Percentiles rank a stretch among this genome's conserved stretches.
Conservation (phyloP, 148 eudicot genomes). For the Dianthus caryophyllus region DNA sequence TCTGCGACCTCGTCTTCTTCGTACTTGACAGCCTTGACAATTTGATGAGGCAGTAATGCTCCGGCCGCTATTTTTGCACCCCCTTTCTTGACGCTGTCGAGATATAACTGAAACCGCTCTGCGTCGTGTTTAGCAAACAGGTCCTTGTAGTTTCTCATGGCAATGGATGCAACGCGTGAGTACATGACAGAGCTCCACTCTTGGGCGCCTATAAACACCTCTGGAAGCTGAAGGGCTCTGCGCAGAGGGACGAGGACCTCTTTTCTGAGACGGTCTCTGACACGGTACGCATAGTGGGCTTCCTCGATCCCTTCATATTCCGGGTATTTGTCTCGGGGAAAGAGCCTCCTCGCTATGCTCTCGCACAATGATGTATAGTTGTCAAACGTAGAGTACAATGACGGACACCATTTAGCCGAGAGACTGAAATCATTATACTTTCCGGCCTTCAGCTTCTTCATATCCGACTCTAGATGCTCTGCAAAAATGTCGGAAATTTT, state of each 20-base stretch:
- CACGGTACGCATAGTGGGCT: too few relatives aligned
- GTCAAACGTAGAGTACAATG: constrained; percentile 11
- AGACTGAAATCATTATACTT: constrained; percentile 3
- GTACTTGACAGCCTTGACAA: constrained; percentile 16
- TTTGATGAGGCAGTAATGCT: constrained; percentile 50
- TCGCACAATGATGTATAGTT: constrained; percentile 17
- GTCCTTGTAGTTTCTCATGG: constrained; percentile 39
- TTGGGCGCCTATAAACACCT: constrained; percentile 38
- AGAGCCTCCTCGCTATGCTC: constrained; percentile 29
- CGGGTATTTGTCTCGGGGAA: constrained; percentile 30
- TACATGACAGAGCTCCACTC: constrained; percentile 34
- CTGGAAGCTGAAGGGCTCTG: constrained; percentile 38
- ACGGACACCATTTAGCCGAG: too few relatives aligned
- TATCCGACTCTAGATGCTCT: constrained; percentile 10
- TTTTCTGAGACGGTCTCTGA: constrained; percentile 42
- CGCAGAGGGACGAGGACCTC: constrained; percentile 51
- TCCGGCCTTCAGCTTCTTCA: constrained; percentile 5
- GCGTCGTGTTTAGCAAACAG: constrained; percentile 27
- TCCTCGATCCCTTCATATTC: constrained; percentile 36
- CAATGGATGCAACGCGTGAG: constrained; percentile 45
- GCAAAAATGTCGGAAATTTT: constrained; percentile 17
- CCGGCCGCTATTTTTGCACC: constrained; percentile 44
- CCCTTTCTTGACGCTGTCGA: constrained; percentile 37
- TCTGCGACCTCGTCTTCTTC: too few relatives aligned
- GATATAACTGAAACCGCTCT: constrained; percentile 28